Evolutionary conservation across 1,284 basidiomycete species (phyloP).

Genomic region (Cutaneotrichosporon mucoides): DNA sequence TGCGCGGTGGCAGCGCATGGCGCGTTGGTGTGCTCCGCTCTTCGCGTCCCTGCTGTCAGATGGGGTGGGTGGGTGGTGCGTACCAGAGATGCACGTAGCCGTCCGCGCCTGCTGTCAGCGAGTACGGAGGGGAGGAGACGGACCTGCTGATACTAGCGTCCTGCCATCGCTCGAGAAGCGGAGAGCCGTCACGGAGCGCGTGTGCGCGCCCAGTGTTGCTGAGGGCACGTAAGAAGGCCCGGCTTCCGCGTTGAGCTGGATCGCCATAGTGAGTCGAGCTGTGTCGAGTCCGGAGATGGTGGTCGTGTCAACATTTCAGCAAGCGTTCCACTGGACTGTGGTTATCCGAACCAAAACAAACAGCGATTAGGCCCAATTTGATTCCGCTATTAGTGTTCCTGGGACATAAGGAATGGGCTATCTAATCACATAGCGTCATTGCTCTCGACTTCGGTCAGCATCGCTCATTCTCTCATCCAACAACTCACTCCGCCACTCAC

Average conservation of each 20-base stretch:
- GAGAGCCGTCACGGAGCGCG: slow-evolving; percentile 48
- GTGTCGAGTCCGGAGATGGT: no score
- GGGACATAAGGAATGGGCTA: no score
- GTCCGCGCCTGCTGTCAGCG: slow-evolving; percentile 42
- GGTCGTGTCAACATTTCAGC: no score
- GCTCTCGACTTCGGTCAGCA: no score
- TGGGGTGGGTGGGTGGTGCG: background rate
- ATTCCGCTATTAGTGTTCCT: no score
- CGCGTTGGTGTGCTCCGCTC: slow-evolving; percentile 30
- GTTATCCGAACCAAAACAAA: no score
- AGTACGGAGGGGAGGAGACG: no score
- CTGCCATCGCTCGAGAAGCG: slow-evolving; percentile 51
- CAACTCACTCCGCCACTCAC: no score
- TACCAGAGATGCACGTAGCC: slow-evolving; percentile 45
- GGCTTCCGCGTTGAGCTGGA: slow-evolving; percentile 3
- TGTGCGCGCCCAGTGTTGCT: slow-evolving; percentile 51
- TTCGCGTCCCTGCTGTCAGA: slow-evolving; percentile 30
- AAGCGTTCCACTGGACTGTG: no score
- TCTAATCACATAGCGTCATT: no score
- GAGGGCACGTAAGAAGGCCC: slow-evolving; percentile 28
- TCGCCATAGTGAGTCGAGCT: slow-evolving; percentile 4
- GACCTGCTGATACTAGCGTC: slow-evolving; percentile 48
- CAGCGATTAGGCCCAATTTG: no score
- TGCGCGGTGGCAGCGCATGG: slow-evolving; percentile 27
- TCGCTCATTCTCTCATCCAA: no score